phyloP scores from a whole-genome alignment of 2,329 filamentous ascomycete species.

The Penicillium sp. region DNA sequence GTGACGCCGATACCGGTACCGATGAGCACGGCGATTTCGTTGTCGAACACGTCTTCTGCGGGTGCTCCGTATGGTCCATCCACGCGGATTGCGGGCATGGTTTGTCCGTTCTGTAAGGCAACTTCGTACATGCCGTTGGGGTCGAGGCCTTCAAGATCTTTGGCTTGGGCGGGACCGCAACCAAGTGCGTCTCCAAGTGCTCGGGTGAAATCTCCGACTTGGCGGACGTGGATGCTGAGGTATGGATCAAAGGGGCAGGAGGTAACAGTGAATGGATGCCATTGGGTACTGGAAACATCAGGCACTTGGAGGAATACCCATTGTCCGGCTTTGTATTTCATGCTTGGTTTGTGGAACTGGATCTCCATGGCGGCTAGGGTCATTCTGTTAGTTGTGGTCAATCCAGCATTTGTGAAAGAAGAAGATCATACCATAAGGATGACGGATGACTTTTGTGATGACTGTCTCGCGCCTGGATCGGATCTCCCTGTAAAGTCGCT shows the following conservation, averaged over 20 bases:
- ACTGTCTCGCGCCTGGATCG: conserved; percentile 77
- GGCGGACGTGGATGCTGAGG: conserved; percentile 88
- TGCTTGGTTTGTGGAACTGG: conserved; percentile 92
- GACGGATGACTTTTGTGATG: conserved; percentile 90
- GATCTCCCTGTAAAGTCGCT: conserved; percentile 89
- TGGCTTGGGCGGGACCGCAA: conserved; percentile 79
- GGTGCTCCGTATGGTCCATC: conserved; percentile 96
- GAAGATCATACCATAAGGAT: conserved; percentile 74
- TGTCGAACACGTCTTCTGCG: conserved; percentile 96
- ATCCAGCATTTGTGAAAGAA: not conserved
- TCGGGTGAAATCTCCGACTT: conserved; percentile 93
- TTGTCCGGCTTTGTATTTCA: conserved; percentile 97
- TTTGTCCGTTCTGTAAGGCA: conserved; percentile 85
- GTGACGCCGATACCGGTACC: conserved; percentile 82
- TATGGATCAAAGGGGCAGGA: conserved; percentile 96
- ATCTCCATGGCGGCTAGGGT: conserved; percentile 85
- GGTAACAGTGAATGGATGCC: conserved; percentile 99
- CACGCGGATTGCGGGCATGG: conserved; percentile 85
- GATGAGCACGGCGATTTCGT: conserved; percentile 74
- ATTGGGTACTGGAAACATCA: conserved; percentile 82
- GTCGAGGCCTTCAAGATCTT: conserved; percentile 86
- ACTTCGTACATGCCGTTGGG: conserved; percentile 98
- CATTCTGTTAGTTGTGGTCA: conserved; percentile 20
- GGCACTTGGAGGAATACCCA: conserved; percentile 97
- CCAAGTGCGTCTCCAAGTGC: conserved; percentile 95